Percentiles rank a stretch among this genome's conserved stretches.
phyloP scores from a whole-genome alignment of 2,329 filamentous ascomycete genomes.

The Grosmannia clavigera region DNA sequence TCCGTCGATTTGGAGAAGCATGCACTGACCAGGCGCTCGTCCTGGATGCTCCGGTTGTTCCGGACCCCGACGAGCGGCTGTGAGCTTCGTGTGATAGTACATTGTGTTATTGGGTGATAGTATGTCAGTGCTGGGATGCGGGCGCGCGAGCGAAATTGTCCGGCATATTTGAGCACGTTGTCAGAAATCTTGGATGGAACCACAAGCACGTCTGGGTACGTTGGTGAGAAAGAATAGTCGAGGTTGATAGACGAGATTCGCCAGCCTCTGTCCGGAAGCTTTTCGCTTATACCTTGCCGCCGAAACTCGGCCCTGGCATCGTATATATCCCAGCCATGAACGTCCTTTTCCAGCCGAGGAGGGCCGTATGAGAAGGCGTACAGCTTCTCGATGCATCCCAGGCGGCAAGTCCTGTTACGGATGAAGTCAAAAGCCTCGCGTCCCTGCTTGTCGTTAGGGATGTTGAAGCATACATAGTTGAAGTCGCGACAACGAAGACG shows the following conservation, averaged over 20 bases:
- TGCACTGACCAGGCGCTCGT: slow-evolving; percentile 83
- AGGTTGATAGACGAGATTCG: slow-evolving; percentile 80
- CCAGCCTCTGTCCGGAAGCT: slow-evolving; percentile 71
- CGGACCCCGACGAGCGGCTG: slow-evolving; percentile 82
- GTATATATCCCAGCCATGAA: slow-evolving; percentile 77
- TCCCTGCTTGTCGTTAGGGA: slow-evolving; percentile 59
- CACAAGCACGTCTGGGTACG: slow-evolving; percentile 74
- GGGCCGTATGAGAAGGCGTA: slow-evolving; percentile 83
- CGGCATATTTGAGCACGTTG: slow-evolving; percentile 88
- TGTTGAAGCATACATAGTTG: slow-evolving; percentile 84
- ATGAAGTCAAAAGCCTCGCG: slow-evolving; percentile 83
- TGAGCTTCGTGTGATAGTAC: slow-evolving; percentile 88
- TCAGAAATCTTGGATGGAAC: slow-evolving; percentile 91
- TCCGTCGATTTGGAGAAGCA: slow-evolving; percentile 67
- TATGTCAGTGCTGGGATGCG: slow-evolving; percentile 87
- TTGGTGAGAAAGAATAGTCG: slow-evolving; percentile 83
- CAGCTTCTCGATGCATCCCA: slow-evolving; percentile 75
- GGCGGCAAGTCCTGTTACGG: slow-evolving; percentile 64
- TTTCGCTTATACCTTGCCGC: slow-evolving; percentile 75
- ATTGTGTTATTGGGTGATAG: slow-evolving; percentile 93
- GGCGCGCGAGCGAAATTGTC: slow-evolving; percentile 73
- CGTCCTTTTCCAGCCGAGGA: slow-evolving; percentile 55
- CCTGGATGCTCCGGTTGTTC: slow-evolving; percentile 83
- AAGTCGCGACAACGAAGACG: slow-evolving; percentile 88
- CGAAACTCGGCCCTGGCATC: slow-evolving; percentile 76